Conservation (phyloP, 768 basidiomycete species). For the Podaxis sp. region DNA sequence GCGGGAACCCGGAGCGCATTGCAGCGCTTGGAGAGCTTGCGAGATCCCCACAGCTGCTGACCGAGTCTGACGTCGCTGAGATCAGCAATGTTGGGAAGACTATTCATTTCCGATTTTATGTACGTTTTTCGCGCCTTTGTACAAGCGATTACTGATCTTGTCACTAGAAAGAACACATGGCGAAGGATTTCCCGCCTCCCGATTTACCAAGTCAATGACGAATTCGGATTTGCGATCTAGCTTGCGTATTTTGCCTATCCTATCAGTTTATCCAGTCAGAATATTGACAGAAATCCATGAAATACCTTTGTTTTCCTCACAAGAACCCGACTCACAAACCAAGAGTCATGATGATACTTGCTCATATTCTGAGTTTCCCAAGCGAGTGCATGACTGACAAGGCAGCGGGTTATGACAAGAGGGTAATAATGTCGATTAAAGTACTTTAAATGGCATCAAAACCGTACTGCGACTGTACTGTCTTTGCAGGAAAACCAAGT, state of each 20-base stretch:
- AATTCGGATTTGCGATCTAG: too few relatives aligned
- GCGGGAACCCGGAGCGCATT: conserved; percentile 31
- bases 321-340: too few relatives aligned
- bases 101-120: conserved; percentile 35
- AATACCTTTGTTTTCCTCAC: too few relatives aligned
- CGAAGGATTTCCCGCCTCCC: conserved; percentile 33
- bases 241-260: too few relatives aligned
- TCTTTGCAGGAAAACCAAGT: conserved; percentile 21
- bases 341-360: too few relatives aligned
- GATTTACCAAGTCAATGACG: conserved; percentile 25
- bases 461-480: background rate
- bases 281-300: too few relatives aligned
- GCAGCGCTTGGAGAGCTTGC: conserved; percentile 29
- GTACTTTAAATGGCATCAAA: too few relatives aligned
- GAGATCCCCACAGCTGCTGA: conserved; percentile 28
- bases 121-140: conserved; percentile 19
- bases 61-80: conserved; percentile 31
- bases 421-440: too few relatives aligned
- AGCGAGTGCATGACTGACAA: too few relatives aligned
- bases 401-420: too few relatives aligned
- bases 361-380: too few relatives aligned
- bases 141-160: background rate
- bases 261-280: background rate
- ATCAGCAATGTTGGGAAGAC: conserved; percentile 34
- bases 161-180: conserved; percentile 35